Base-by-base conservation (phyloP, 495 filamentous ascomycete species). In the Achaetomiella virescens region DNA sequence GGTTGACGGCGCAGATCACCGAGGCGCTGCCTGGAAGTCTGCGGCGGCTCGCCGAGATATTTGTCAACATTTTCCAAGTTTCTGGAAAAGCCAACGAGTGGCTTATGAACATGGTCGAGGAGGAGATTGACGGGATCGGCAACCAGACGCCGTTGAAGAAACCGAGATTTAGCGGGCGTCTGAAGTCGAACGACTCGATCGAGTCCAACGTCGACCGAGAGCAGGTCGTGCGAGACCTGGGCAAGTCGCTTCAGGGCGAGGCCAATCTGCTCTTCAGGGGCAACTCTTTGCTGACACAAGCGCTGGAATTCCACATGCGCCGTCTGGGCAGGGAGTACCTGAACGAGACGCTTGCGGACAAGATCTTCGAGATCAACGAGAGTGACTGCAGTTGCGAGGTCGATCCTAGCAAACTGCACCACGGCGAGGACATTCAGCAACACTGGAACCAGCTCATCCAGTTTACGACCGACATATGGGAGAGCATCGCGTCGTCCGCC, bases 221-320 rank as follows among this genome's bases (percentile, higher is more conserved):
- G 61, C 73, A 76, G 49, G 68, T 77, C 36, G 77, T 82, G 15
- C 75, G 79, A 29, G 84, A 89, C 58, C 78, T 88, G 73, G 72
- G 78, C 48, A 85, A 80, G 60, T 82, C 83, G 17, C 69, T 84
- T 2, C 75, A 81, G 31, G 80, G 82, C 33, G 93, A 99, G 65
- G 95, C 93, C 12, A 97, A 97, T 65, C 81, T 97, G 11, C 82
- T 99, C 1, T 99, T 99, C 64, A 81, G 93, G 35, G 93, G 93
- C 41, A 99, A 99, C 68, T 92, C 92, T 0, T 74, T 99, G 21
- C 81, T 97, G 41, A 99, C 95, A 1, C 95, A 96, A 69, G 84
- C 91, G 6, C 78, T 99, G 35, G 93, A 99, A 65, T 84, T 85
- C 43, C 90, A 99, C 66, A 97, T 97, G 95, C 87, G 90, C 57